These are phyloP conservation scores for Talaromyces nanjingensis DNA, from an alignment of 495 filamentous ascomycete genomes.

Conservation along the genomic window DNA sequence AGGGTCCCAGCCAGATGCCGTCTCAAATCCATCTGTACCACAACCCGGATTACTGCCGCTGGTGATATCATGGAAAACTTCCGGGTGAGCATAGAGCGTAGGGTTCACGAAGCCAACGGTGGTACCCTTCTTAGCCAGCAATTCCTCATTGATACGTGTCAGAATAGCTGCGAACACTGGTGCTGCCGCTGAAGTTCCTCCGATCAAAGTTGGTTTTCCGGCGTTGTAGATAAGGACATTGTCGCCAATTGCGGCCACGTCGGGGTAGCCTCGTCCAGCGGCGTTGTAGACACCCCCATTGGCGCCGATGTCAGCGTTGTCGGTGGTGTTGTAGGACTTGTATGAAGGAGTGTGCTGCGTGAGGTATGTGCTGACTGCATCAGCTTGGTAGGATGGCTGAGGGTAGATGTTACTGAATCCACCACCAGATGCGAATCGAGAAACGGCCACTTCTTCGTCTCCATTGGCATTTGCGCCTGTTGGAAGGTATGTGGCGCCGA, in stretches of 20 bases:
- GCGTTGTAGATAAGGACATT: slow-evolving; percentile 41
- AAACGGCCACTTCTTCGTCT: slow-evolving; percentile 34
- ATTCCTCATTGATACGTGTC: slow-evolving; percentile 57
- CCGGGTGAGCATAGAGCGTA: slow-evolving; percentile 52
- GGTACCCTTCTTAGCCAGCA: slow-evolving; percentile 46
- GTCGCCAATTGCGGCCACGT: slow-evolving; percentile 55
- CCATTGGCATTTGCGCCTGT: slow-evolving; percentile 24
- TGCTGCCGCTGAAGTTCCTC: slow-evolving; percentile 51
- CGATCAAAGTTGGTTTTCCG: slow-evolving; percentile 32
- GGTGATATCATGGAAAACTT: slow-evolving; percentile 55
- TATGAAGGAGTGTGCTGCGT: slow-evolving; percentile 39
- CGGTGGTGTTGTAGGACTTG: slow-evolving; percentile 28
- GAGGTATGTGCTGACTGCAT: slow-evolving; percentile 45
- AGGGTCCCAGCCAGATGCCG: slow-evolving; percentile 54
- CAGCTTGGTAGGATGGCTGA: slow-evolving; percentile 49
- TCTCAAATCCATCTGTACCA: slow-evolving; percentile 46
- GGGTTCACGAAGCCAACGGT: slow-evolving; percentile 58
- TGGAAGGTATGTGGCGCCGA: slow-evolving; percentile 42
- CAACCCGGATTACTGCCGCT: slow-evolving; percentile 54
- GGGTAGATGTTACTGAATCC: slow-evolving; percentile 66
- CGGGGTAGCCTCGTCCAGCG: slow-evolving; percentile 56
- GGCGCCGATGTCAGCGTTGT: slow-evolving; percentile 32
- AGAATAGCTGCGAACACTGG: slow-evolving; percentile 51
- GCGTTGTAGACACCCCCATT: slow-evolving; percentile 51
- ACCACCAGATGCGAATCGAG: slow-evolving; percentile 51